Conservation (phyloP, 257 asterid species). For the Rhazya stricta region DNA sequence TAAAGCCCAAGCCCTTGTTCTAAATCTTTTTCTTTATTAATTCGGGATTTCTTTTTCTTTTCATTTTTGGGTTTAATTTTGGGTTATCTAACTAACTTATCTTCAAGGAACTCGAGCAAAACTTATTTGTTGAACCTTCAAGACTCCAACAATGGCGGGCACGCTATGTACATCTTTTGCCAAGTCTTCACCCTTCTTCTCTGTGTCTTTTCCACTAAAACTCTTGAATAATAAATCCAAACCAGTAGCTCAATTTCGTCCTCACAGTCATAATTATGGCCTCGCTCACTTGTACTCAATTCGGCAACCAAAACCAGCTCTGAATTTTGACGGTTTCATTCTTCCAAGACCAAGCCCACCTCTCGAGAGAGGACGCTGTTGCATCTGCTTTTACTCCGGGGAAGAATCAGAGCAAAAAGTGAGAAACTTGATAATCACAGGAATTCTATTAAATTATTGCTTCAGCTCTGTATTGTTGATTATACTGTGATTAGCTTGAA, state of each 20-base stretch:
- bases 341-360: neutral
- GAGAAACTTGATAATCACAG: neutral
- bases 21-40: neutral
- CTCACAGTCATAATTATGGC: neutral
- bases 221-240: conserved; percentile 4
- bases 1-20: too few species aligned
- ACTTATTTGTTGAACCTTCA: neutral
- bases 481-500: neutral
- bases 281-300: neutral
- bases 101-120: neutral
- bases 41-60: neutral
- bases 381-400: conserved; percentile 16
- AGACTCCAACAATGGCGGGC: conserved; percentile 1
- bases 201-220: conserved; percentile 8
- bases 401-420: conserved; percentile 21
- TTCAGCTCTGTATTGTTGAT: neutral
- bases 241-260: neutral
- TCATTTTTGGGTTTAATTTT: neutral
- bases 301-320: neutral
- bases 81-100: too few species aligned
- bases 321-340: neutral
- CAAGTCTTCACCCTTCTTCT: neutral
- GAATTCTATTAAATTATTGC: neutral
- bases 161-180: conserved; percentile 7
- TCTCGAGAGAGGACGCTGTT: conserved; percentile 5